These are phyloP conservation scores for Xerocomus spinulosus DNA, from an alignment of 768 basidiomycete genomes.

Conservation along the genomic window DNA sequence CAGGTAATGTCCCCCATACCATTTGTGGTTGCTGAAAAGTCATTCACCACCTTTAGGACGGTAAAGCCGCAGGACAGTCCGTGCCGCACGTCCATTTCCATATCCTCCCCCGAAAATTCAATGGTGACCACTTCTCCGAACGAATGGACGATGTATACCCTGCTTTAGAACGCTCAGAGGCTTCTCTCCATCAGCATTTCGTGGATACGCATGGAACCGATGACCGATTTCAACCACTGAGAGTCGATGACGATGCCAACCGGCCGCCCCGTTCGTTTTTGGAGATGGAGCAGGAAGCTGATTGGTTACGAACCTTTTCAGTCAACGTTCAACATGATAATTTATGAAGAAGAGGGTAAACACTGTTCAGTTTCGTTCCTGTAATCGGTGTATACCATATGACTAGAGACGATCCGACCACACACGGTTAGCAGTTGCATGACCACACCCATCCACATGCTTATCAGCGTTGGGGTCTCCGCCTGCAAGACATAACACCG, in stretches of 20 bases:
- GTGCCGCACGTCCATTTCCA: slow-evolving; percentile 90
- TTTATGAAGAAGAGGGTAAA: background rate
- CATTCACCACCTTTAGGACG: slow-evolving; percentile 56
- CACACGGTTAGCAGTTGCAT: slow-evolving; percentile 30
- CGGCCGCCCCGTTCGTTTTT: slow-evolving; percentile 55
- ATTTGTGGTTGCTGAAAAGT: background rate
- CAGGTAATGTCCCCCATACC: slow-evolving; percentile 54
- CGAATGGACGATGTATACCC: slow-evolving; percentile 77
- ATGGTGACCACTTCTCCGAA: slow-evolving; percentile 60
- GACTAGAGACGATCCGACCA: slow-evolving; percentile 34
- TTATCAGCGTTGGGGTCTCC: slow-evolving; percentile 13
- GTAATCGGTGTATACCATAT: slow-evolving; percentile 5
- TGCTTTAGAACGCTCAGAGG: slow-evolving; percentile 65
- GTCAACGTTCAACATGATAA: slow-evolving; percentile 3
- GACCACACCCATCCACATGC: slow-evolving; percentile 38
- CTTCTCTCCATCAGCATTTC: slow-evolving; percentile 41
- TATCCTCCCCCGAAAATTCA: slow-evolving; percentile 73
- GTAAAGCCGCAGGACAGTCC: slow-evolving; percentile 76
- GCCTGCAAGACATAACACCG: slow-evolving; percentile 41
- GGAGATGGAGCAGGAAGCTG: slow-evolving; percentile 81
- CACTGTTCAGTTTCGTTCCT: background rate
- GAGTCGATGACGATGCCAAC: slow-evolving; percentile 68
- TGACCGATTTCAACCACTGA: slow-evolving; percentile 36
- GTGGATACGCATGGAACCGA: slow-evolving; percentile 8
- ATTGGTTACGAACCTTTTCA: slow-evolving; percentile 61